Evolutionary conservation across 2,329 filamentous ascomycete species (phyloP).

Genomic region (Hymenoscyphus repandus): DNA sequence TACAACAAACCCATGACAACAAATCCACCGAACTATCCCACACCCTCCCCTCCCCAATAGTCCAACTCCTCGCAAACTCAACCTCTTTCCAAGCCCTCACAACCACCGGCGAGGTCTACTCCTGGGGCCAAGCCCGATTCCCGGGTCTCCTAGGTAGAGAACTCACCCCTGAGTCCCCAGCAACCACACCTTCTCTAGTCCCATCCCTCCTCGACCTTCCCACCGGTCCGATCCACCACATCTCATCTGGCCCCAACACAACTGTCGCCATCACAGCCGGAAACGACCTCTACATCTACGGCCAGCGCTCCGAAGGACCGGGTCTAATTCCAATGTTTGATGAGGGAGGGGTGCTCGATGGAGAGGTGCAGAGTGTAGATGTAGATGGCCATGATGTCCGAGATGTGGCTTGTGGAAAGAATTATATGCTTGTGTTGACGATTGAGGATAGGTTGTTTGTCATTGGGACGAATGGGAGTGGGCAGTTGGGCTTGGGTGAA

Average conservation of each 20-base stretch:
- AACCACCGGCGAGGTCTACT: constrained; percentile 34
- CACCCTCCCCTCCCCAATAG: constrained; percentile 6
- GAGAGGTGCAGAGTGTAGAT: constrained; percentile 23
- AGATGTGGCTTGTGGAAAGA: constrained; percentile 53
- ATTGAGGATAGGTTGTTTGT: constrained; percentile 46
- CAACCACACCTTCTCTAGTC: constrained; percentile 41
- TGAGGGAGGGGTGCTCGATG: constrained; percentile 4
- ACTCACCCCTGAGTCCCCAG: constrained; percentile 32
- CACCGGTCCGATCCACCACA: constrained; percentile 45
- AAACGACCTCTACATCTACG: constrained; percentile 59
- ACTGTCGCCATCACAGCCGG: constrained; percentile 53
- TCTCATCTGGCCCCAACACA: constrained; percentile 50
- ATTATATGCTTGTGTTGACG: constrained; percentile 53
- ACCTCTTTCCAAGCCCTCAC: constrained; percentile 36
- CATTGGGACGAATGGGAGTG: constrained; percentile 51
- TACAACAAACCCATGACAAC: too few relatives aligned
- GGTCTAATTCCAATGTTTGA: constrained; percentile 16
- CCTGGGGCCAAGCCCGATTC: constrained; percentile 55
- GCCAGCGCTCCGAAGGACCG: constrained; percentile 30
- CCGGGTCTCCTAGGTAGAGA: constrained; percentile 50
- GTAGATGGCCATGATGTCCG: constrained; percentile 45
- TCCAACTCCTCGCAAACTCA: constrained; percentile 30
- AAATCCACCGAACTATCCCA: too few relatives aligned
- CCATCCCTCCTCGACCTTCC: constrained; percentile 46
- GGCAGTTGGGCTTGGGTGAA: constrained; percentile 42